A percentile compares a stretch with the other conserved stretches of the same genome.
Conservation (phyloP, 139 green algal species). For the Coelastrella sp. region DNA sequence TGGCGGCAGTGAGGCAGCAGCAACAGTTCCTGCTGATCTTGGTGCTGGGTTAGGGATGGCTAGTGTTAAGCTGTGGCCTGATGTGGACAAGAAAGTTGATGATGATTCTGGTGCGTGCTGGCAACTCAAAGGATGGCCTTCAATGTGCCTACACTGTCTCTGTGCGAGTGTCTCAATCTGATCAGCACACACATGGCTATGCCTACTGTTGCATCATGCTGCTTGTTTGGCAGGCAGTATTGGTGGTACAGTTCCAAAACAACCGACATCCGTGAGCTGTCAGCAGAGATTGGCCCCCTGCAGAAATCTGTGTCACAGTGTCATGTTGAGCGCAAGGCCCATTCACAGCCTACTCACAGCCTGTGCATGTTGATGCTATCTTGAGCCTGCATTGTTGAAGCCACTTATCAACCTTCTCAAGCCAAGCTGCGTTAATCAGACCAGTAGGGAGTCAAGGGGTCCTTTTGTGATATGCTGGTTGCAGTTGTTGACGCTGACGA, state of each 20-base stretch:
- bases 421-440: background rate
- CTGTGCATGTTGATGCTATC: too few relatives aligned
- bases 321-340: too few relatives aligned
- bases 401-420: background rate
- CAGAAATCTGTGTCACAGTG: too few relatives aligned
- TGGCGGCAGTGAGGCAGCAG: background rate
- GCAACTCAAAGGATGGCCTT: background rate
- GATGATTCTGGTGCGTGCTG: constrained; percentile 28
- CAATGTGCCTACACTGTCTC: background rate
- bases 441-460: background rate
- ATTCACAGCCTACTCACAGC: too few relatives aligned
- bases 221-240: too few relatives aligned
- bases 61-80: constrained; percentile 45
- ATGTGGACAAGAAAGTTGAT: constrained; percentile 59
- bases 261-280: too few relatives aligned
- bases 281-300: too few relatives aligned
- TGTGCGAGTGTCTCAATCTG: background rate
- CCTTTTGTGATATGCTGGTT: background rate
- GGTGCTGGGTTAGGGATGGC: constrained; percentile 53
- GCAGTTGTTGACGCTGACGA: constrained; percentile 29
- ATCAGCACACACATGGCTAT: too few relatives aligned
- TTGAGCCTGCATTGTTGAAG: too few relatives aligned
- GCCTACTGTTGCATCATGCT: too few relatives aligned
- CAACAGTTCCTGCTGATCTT: constrained; percentile 36
- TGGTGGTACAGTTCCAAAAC: too few relatives aligned